phyloP scores from a whole-genome alignment of 2,329 filamentous ascomycete genomes.

The Cercospora sojina region DNA sequence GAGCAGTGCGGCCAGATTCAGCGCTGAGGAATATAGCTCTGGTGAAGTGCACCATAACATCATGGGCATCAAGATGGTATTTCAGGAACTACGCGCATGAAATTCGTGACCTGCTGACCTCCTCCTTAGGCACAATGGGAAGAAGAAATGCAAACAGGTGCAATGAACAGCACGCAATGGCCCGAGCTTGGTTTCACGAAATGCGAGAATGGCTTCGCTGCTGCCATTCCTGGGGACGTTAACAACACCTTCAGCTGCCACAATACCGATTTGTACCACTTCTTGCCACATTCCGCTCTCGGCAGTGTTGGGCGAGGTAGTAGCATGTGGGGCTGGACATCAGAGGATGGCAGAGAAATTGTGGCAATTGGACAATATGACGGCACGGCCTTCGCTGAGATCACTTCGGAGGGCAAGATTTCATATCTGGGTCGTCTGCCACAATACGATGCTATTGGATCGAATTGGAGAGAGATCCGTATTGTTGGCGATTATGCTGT shows the following conservation, averaged over 20 bases:
- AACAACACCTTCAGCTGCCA: constrained; percentile 45
- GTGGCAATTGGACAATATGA: constrained; percentile 56
- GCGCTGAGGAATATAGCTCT: constrained; percentile 26
- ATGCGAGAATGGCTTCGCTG: constrained; percentile 20
- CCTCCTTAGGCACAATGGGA: constrained; percentile 35
- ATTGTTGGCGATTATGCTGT: constrained; percentile 45
- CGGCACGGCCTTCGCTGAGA: constrained; percentile 56
- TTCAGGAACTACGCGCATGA: not conserved
- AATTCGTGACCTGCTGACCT: not conserved
- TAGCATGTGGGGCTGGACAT: constrained; percentile 57
- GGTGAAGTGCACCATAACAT: constrained; percentile 25
- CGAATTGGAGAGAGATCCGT: constrained; percentile 54
- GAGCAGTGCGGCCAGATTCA: constrained; percentile 19
- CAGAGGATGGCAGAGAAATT: constrained; percentile 53
- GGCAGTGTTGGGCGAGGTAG: constrained; percentile 49
- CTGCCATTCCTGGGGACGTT: constrained; percentile 21
- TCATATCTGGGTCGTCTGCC: constrained; percentile 56
- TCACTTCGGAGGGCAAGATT: constrained; percentile 52
- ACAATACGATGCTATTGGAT: constrained; percentile 47
- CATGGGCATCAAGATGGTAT: constrained; percentile 32
- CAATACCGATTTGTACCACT: constrained; percentile 55
- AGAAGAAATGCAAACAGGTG: constrained; percentile 38
- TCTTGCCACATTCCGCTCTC: constrained; percentile 54
- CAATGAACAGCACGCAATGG: constrained; percentile 40
- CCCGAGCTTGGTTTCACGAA: constrained; percentile 42